Evolutionary conservation across 306 rosid genomes (phyloP).

Genomic region (Mucuna pruriens): DNA sequence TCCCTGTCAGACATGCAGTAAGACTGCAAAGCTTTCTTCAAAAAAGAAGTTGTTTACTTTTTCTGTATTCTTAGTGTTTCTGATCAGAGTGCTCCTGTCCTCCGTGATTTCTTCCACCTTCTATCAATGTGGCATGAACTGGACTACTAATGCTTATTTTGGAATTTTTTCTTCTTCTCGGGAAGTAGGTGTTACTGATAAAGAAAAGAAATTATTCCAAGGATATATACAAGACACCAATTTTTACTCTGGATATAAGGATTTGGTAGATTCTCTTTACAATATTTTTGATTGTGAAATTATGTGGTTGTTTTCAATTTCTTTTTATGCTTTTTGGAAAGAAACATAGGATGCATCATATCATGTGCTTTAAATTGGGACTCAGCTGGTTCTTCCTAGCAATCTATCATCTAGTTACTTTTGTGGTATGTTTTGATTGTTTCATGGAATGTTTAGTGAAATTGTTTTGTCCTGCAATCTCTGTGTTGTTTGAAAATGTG

Average conservation of each 20-base stretch:
- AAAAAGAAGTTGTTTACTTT: not conserved
- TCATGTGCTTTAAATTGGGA: not conserved
- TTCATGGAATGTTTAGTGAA: slow-evolving; percentile 12
- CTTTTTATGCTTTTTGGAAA: not conserved
- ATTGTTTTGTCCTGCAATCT: slow-evolving; percentile 21
- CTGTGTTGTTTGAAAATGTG: not conserved
- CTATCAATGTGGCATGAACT: not conserved
- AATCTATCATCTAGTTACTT: not conserved
- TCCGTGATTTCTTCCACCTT: not conserved
- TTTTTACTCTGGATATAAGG: not conserved
- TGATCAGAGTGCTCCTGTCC: not conserved
- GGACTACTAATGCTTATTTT: slow-evolving; percentile 2
- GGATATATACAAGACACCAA: not conserved
- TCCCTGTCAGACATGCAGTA: not conserved
- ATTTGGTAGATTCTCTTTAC: not conserved
- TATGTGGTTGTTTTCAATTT: slow-evolving; percentile 18
- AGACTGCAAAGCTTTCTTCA: not conserved
- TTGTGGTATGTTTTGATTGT: not conserved
- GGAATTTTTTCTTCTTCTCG: not conserved
- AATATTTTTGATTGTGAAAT: slow-evolving; percentile 6
- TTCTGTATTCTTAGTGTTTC: not conserved
- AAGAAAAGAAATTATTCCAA: not conserved
- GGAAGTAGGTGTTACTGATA: slow-evolving; percentile 7
- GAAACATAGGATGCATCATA: not conserved
- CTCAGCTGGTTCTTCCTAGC: not conserved